Evolutionary conservation across 2,329 filamentous ascomycete genomes (phyloP), one percentile per base, ranked within the genome.

Genomic region (Dichotomopilus funicola): DNA sequence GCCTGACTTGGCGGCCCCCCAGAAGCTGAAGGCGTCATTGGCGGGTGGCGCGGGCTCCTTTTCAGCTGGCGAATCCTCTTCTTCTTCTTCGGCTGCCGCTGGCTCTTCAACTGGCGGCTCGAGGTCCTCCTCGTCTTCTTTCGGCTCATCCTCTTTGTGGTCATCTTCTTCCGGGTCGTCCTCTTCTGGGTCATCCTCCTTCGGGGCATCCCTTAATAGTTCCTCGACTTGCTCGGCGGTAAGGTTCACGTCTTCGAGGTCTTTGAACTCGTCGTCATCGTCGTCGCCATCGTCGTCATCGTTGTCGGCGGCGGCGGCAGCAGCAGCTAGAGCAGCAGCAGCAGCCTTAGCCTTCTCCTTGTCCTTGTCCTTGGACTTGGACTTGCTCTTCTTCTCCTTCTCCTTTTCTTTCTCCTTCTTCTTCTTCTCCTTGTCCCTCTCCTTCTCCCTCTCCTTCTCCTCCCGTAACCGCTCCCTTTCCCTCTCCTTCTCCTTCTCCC

Each of bases 11-110:
- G 72, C 66, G 48, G 74, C 71, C 57, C 80, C 78, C 81, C 80
- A 84, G 71, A 83, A 82, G 62, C 75, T 75, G 67, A 83, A 84
- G 0, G 77, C 67, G 55, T 77, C 73, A 43, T 63, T 64, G 54
- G 72, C 45, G 62, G 52, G 19, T 8, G 46, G 36, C 31, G 43
- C 33, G 31, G 7, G 34, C 51, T 72, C 70, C 54, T 71, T 69
- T 11, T 68, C 63, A 35, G 63, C 65, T 11, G 56, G 55, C 57
- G 67, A 54, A 45, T 61, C 5, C 27, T 35, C 43, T 37, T 53
- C 52, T 19, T 56, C 59, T 11, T 54, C 49, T 31, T 53, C 56
- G 43, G 65, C 63, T 6, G 64, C 62, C 6, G 68, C 53, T 40
- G 61, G 50, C 31, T 55, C 35, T 10, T 62, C 62, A 37, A 51